phyloP scores from a whole-genome alignment of 2,329 filamentous ascomycete species.

The Xylaria sp. region DNA sequence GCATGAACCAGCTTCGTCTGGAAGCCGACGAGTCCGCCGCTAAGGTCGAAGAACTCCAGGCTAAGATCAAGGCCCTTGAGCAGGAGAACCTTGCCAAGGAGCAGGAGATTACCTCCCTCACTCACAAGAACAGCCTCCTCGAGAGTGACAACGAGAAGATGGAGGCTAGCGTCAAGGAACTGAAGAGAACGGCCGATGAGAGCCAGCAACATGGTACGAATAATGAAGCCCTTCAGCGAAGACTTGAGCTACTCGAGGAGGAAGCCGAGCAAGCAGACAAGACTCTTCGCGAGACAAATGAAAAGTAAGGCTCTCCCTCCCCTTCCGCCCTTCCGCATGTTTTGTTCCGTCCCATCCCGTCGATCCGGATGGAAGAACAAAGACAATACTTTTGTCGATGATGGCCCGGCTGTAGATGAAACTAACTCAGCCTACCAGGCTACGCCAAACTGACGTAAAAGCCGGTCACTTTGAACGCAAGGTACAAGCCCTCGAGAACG shows the following conservation, averaged over 20 bases:
- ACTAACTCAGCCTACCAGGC: slow-evolving; percentile 48
- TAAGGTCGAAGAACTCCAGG: slow-evolving; percentile 82
- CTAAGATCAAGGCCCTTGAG: slow-evolving; percentile 83
- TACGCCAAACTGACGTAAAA: slow-evolving; percentile 98
- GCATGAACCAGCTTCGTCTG: slow-evolving; percentile 90
- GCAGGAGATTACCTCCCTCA: slow-evolving; percentile 93
- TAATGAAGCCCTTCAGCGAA: slow-evolving; percentile 86
- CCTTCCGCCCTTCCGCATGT: background rate
- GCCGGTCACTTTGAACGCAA: slow-evolving; percentile 99
- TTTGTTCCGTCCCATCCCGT: too few species aligned
- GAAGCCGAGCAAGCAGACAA: slow-evolving; percentile 96
- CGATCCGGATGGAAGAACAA: background rate
- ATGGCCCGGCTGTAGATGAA: background rate
- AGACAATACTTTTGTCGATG: background rate
- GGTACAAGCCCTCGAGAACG: slow-evolving; percentile 89
- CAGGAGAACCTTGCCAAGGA: slow-evolving; percentile 95
- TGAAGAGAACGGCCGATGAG: slow-evolving; percentile 81
- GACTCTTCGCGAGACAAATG: slow-evolving; percentile 93
- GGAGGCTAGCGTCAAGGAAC: slow-evolving; percentile 74
- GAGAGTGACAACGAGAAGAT: slow-evolving; percentile 91
- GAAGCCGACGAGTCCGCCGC: slow-evolving; percentile 80
- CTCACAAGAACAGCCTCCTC: slow-evolving; percentile 90
- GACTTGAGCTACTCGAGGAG: slow-evolving; percentile 93
- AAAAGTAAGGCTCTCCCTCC: slow-evolving; percentile 66
- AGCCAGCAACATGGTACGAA: slow-evolving; percentile 77